Base-by-base conservation (phyloP, 352 stramenopile genomes). In the Phytophthora podocarpi region DNA sequence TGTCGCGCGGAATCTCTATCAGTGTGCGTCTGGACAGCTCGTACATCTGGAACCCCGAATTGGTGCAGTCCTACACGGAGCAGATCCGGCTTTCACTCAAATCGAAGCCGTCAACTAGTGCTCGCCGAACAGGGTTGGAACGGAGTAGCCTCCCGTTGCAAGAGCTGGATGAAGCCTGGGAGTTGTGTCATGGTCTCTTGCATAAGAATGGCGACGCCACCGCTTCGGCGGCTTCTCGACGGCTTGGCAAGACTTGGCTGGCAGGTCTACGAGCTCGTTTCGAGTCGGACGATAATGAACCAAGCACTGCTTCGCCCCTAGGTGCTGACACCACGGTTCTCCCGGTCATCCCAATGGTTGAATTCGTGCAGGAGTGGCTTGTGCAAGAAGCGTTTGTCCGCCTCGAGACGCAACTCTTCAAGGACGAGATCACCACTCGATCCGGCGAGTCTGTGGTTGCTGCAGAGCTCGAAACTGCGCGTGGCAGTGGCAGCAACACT, bases 351-450 rank as follows among this genome's bases (percentile, higher is more conserved):
- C 59, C 74, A 11, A 68, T 89, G 10, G 62, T 76, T 0, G 84
- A 79, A 40, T 94, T 94, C 35, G 78, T 94, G 16, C 77, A 87
- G 47, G 79, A 90, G 45, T 94, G 85, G 85, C 78, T 94, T 2
- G 46, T 92, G 13, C 79, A 78, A 21, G 85, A 94, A 70, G 67
- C 78, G 4, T 87, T 93, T 57, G 76, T 56, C 4, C 53, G 66
- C 23, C 66, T 93, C 11, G 84, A 93, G 51, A 67, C 67, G 10
- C 24, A 81, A 30, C 34, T 93, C 12, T 87, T 90, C 26, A 59
- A 78, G 31, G 46, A 75, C 3, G 28, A 81, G 21, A 67, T 93
- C 50, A 72, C 78, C 4, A 40, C 21, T 1, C 63, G 58, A 31
- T 91, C 82, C 0, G 70, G 75, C 0, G 64, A 90, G 41, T 16